These are phyloP conservation scores for Fusarium sp. DNA, from an alignment of 2,329 filamentous ascomycete species.

Conservation along the genomic window DNA sequence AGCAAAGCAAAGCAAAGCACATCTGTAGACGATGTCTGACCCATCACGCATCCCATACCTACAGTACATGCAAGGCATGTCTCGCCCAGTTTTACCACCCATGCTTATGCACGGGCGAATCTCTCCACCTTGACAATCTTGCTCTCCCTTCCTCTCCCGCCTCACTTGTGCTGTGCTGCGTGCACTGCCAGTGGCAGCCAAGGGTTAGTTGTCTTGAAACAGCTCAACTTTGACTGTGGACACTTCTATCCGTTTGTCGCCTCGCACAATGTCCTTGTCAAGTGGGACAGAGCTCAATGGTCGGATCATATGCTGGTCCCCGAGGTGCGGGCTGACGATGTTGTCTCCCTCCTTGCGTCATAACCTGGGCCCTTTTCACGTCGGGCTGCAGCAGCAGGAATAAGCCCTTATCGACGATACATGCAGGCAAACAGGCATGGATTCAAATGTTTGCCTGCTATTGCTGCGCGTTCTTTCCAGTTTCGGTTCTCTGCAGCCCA, in stretches of 20 bases:
- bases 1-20: background rate
- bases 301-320: background rate
- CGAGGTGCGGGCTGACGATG: background rate
- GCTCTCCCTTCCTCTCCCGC: background rate
- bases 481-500: background rate
- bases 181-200: background rate
- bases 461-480: background rate
- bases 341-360: background rate
- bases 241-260: background rate
- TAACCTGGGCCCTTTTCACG: background rate
- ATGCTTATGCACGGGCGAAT: background rate
- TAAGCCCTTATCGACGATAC: background rate
- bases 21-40: background rate
- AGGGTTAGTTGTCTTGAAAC: background rate
- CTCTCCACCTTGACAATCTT: background rate
- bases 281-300: background rate
- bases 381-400: background rate
- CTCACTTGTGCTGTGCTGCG: background rate
- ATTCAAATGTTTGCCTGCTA: background rate
- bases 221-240: background rate
- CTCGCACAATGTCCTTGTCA: background rate
- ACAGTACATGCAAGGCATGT: background rate
- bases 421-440: background rate
- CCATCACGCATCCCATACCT: background rate
- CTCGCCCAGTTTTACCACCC: background rate